phyloP scores from a whole-genome alignment of 148 eudicot genomes.

The Camellia sinensis region DNA sequence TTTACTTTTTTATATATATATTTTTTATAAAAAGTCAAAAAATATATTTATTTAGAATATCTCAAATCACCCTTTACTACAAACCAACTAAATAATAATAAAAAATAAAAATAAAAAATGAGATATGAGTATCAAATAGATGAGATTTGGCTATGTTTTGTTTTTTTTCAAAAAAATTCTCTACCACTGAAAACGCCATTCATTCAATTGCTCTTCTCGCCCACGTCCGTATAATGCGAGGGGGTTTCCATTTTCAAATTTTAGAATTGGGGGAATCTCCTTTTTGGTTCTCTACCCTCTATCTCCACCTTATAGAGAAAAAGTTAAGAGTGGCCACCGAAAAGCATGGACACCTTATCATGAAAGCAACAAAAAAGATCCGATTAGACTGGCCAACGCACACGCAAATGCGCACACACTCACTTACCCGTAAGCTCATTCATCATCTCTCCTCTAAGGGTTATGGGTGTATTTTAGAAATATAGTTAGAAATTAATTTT shows the following conservation, averaged over 20 bases:
- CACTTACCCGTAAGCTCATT: conserved; percentile 2
- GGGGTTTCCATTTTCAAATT: conserved; percentile 38
- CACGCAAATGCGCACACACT: conserved; percentile 34
- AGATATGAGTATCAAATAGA: neutral
- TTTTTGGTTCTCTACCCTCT: conserved; percentile 18
- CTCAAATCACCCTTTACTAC: too few relatives aligned
- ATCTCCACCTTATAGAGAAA: conserved; percentile 25
- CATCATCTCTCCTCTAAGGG: too few relatives aligned
- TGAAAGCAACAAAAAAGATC: conserved; percentile 59
- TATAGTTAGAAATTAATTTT: too few relatives aligned
- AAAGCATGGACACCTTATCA: conserved; percentile 71
- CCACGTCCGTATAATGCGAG: conserved; percentile 39
- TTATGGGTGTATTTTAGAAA: too few relatives aligned
- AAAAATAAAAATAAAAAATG: neutral
- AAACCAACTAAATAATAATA: too few relatives aligned
- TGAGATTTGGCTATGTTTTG: conserved; percentile 14
- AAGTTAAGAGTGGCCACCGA: conserved; percentile 80
- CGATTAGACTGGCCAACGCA: conserved; percentile 83
- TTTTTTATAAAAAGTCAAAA: too few relatives aligned
- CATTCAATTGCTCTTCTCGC: conserved; percentile 3
- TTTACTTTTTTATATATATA: too few relatives aligned
- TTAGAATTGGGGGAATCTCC: conserved; percentile 55
- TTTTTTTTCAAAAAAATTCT: conserved; percentile 1
- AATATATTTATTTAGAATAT: too few relatives aligned
- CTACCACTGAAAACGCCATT: conserved; percentile 34